phyloP scores from a whole-genome alignment of 257 asterid genomes.

The Nyctanthes arbortristis region DNA sequence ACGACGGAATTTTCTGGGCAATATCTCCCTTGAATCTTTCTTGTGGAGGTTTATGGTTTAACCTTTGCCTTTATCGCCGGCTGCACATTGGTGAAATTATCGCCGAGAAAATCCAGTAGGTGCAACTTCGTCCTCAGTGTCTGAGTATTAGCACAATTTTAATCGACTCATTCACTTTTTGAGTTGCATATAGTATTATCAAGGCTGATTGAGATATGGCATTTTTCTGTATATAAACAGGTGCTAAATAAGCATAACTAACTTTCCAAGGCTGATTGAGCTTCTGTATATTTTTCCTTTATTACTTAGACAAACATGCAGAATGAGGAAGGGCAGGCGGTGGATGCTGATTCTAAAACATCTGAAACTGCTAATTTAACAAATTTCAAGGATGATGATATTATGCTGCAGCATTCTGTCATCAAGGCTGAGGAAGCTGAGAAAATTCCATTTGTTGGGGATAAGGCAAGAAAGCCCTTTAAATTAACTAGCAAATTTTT shows the following conservation, averaged over 20 bases:
- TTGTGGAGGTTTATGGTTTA: too few relatives aligned
- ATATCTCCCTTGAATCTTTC: too few relatives aligned
- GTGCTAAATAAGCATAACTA: neutral
- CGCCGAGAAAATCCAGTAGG: too few relatives aligned
- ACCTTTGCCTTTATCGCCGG: too few relatives aligned
- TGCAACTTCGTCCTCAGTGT: too few relatives aligned
- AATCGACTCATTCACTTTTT: too few relatives aligned
- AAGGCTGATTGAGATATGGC: neutral
- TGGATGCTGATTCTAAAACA: constrained; percentile 38
- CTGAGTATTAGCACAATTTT: too few relatives aligned
- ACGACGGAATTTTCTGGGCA: too few relatives aligned
- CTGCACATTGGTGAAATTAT: too few relatives aligned
- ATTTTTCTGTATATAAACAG: neutral
- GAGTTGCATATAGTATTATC: too few relatives aligned
- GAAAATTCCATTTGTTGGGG: constrained; percentile 75
- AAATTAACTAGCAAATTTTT: neutral
- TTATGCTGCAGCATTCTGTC: constrained; percentile 70
- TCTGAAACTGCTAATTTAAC: constrained; percentile 63
- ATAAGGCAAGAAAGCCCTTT: constrained; percentile 59
- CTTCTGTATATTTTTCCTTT: constrained; percentile 6
- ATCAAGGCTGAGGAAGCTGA: constrained; percentile 75
- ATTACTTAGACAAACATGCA: constrained; percentile 43
- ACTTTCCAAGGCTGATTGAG: neutral
- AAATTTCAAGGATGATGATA: constrained; percentile 66
- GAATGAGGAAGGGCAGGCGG: constrained; percentile 46